Percentiles rank a stretch among this genome's conserved stretches.
phyloP scores from a whole-genome alignment of 441 rosid species.

The Melastoma candidum region DNA sequence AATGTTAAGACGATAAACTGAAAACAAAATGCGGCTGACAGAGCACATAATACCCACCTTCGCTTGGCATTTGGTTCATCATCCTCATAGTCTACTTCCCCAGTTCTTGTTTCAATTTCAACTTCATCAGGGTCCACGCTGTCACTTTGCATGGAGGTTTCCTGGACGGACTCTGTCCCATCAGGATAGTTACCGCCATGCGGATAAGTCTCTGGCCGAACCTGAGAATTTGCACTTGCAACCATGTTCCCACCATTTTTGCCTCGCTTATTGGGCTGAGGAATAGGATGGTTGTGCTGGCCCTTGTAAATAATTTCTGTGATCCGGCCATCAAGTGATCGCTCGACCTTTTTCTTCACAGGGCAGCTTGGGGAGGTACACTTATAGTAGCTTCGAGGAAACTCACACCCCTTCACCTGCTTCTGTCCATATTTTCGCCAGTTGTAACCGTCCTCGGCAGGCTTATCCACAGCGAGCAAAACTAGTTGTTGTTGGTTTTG shows the following conservation, averaged over 20 bases:
- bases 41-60: conserved; percentile 23
- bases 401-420: conserved; percentile 20
- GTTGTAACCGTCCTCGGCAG: conserved; percentile 16
- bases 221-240: conserved; percentile 33
- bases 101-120: conserved; percentile 21
- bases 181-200: conserved; percentile 13
- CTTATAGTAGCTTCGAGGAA: conserved; percentile 20
- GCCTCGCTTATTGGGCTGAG: conserved; percentile 29
- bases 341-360: conserved; percentile 18
- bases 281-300: conserved; percentile 5
- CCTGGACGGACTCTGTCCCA: conserved; percentile 24
- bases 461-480: conserved; percentile 12
- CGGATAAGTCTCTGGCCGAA: conserved; percentile 26
- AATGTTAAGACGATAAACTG: not conserved
- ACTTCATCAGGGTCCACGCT: conserved; percentile 56
- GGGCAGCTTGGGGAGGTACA: conserved; percentile 15
- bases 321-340: conserved; percentile 13
- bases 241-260: conserved; percentile 33
- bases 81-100: conserved; percentile 25
- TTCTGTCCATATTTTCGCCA: conserved; percentile 21
- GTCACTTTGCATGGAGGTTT: conserved; percentile 29
- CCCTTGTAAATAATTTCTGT: not conserved
- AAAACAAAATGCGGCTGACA: not conserved
- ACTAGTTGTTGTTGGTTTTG: conserved; percentile 1
- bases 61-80: conserved; percentile 33